Conservation (phyloP, 2,329 filamentous ascomycete genomes). For the Aspergillus neotritici region DNA sequence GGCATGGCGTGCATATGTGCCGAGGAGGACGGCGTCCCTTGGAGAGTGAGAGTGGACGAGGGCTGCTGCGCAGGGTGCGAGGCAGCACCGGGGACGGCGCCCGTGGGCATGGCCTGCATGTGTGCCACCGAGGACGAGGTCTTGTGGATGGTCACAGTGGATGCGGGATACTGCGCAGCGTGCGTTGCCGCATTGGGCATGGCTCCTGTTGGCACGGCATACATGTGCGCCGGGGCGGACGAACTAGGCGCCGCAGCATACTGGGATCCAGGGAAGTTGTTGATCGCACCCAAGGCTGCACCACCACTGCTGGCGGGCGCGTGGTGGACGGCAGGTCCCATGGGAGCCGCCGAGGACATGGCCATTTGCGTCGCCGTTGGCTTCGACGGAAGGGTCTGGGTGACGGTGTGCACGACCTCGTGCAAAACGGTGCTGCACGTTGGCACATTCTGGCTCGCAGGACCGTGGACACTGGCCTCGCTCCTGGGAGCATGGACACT, state of each 20-base stretch:
- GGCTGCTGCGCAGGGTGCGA: no score
- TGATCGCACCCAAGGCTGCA: neutral
- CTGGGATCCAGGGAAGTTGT: neutral
- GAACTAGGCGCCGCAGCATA: neutral
- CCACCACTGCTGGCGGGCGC: neutral
- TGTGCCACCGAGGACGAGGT: slow-evolving; percentile 1
- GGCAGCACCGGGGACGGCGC: no score
- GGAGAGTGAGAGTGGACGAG: slow-evolving; percentile 8
- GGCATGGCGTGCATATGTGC: neutral
- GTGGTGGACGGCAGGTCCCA: neutral
- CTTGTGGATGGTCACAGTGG: slow-evolving; percentile 10
- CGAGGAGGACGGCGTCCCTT: slow-evolving; percentile 4
- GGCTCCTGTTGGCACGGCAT: neutral
- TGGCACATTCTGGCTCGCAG: slow-evolving; percentile 1
- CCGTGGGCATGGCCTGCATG: no score
- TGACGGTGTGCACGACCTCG: slow-evolving; percentile 25
- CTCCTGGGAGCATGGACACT: neutral
- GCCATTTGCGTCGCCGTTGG: slow-evolving; percentile 12
- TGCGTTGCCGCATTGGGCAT: no score
- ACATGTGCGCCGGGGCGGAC: neutral
- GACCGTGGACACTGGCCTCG: neutral
- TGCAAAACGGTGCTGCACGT: slow-evolving; percentile 16
- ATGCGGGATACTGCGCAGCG: neutral
- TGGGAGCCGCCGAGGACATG: neutral
- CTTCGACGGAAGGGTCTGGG: slow-evolving; percentile 13